Evolutionary conservation across 345 rosid genomes (phyloP).

Genomic region (Rhodomyrtus tomentosa): DNA sequence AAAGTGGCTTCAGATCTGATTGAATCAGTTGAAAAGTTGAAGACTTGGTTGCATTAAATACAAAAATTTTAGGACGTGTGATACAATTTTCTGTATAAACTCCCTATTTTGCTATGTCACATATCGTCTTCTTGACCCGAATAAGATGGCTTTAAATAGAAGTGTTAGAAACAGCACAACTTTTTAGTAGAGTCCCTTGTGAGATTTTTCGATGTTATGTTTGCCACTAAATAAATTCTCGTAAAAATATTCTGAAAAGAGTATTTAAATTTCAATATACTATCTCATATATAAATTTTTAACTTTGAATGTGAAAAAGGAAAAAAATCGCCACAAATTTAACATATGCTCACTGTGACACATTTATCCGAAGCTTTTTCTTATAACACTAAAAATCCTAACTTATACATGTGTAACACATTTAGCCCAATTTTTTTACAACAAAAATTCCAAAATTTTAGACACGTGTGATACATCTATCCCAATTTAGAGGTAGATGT

Average conservation of each 20-base stretch:
- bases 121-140: neutral
- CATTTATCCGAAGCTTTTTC: no score
- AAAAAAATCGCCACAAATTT: no score
- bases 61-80: neutral
- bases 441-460: no score
- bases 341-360: no score
- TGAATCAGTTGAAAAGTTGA: neutral
- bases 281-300: neutral
- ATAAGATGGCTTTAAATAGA: neutral
- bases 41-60: neutral
- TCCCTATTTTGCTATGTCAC: neutral
- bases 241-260: neutral
- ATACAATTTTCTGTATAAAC: neutral
- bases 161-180: neutral
- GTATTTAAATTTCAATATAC: neutral
- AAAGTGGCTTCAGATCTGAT: neutral
- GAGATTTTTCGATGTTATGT: neutral
- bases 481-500: no score
- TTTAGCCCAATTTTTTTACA: no score
- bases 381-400: no score
- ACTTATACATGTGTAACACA: no score
- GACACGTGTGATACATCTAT: no score
- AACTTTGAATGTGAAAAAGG: neutral
- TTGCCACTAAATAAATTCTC: neutral
- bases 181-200: neutral